phyloP scores from a whole-genome alignment of 306 rosid genomes.

The Glycine soja region DNA sequence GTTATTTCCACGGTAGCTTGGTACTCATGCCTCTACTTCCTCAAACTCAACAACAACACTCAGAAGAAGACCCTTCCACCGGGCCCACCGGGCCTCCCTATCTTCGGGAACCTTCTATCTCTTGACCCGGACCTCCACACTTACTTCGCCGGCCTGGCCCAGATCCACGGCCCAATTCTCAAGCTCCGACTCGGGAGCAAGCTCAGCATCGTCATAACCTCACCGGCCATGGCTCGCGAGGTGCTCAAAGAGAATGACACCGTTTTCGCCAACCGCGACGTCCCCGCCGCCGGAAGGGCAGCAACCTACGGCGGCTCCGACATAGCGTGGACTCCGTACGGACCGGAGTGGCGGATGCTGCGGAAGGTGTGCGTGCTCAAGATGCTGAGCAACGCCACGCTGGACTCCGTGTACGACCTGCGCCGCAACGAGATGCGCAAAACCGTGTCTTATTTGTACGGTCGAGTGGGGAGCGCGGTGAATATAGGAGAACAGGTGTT shows the following conservation, averaged over 20 bases:
- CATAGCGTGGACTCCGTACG: slow-evolving; percentile 46
- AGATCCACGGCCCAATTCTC: slow-evolving; percentile 63
- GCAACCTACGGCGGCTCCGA: slow-evolving; percentile 54
- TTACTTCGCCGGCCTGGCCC: slow-evolving; percentile 62
- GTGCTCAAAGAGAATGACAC: slow-evolving; percentile 70
- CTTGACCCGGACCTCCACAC: slow-evolving; percentile 81
- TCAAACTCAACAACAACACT: too few relatives aligned
- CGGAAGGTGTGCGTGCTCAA: slow-evolving; percentile 67
- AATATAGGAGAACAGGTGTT: slow-evolving; percentile 66
- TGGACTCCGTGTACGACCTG: slow-evolving; percentile 65
- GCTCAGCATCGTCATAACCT: slow-evolving; percentile 56
- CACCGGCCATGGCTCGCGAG: slow-evolving; percentile 63
- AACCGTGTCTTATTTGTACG: slow-evolving; percentile 44
- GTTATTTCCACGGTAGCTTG: too few relatives aligned
- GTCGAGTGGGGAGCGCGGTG: slow-evolving; percentile 54
- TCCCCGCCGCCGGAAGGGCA: slow-evolving; percentile 52
- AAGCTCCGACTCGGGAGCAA: slow-evolving; percentile 77
- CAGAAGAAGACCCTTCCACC: too few relatives aligned
- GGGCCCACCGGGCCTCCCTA: too few relatives aligned
- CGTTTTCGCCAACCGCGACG: slow-evolving; percentile 85
- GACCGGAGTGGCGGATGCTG: slow-evolving; percentile 83
- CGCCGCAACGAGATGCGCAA: slow-evolving; percentile 65
- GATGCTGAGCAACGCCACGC: slow-evolving; percentile 67
- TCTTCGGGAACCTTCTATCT: slow-evolving; percentile 44
- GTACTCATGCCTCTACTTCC: too few relatives aligned